phyloP scores from a whole-genome alignment of 257 asterid species.

The Orobanche coerulescens region DNA sequence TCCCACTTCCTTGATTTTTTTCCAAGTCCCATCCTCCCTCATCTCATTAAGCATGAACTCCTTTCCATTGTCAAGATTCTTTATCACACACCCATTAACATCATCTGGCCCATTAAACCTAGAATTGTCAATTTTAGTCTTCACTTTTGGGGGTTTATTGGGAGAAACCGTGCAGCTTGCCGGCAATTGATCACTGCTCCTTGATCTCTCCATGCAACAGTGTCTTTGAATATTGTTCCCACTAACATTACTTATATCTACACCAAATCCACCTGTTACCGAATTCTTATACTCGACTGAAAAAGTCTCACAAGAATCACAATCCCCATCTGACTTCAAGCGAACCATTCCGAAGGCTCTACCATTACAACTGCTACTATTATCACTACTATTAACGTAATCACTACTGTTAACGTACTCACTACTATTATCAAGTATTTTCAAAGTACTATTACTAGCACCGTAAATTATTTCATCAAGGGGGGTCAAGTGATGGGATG shows the following conservation, averaged over 20 bases:
- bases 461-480: slow-evolving; percentile 17
- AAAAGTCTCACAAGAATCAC: slow-evolving; percentile 20
- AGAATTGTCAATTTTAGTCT: slow-evolving; percentile 23
- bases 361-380: slow-evolving; percentile 16
- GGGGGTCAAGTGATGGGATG: slow-evolving; percentile 31
- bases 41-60: slow-evolving; percentile 91
- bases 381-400: slow-evolving; percentile 9
- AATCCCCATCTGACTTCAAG: slow-evolving; percentile 54
- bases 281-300: slow-evolving; percentile 3
- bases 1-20: slow-evolving; percentile 81
- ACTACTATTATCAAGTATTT: not conserved
- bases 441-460: slow-evolving; percentile 7
- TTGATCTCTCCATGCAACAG: slow-evolving; percentile 24
- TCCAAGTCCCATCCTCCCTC: slow-evolving; percentile 91
- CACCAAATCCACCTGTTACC: slow-evolving; percentile 16
- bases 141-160: slow-evolving; percentile 37
- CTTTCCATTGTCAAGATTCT: slow-evolving; percentile 89
- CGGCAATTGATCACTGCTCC: slow-evolving; percentile 24
- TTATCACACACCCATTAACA: slow-evolving; percentile 56
- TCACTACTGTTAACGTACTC: slow-evolving; percentile 18
- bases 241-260: slow-evolving; percentile 21
- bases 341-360: slow-evolving; percentile 36
- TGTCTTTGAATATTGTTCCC: slow-evolving; percentile 9
- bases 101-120: slow-evolving; percentile 20
- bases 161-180: slow-evolving; percentile 28